A percentile compares a stretch with the other conserved stretches of the same genome.
Evolutionary conservation across 1,284 basidiomycete species (phyloP).

Genomic region (Cystobasidium slooffiae): DNA sequence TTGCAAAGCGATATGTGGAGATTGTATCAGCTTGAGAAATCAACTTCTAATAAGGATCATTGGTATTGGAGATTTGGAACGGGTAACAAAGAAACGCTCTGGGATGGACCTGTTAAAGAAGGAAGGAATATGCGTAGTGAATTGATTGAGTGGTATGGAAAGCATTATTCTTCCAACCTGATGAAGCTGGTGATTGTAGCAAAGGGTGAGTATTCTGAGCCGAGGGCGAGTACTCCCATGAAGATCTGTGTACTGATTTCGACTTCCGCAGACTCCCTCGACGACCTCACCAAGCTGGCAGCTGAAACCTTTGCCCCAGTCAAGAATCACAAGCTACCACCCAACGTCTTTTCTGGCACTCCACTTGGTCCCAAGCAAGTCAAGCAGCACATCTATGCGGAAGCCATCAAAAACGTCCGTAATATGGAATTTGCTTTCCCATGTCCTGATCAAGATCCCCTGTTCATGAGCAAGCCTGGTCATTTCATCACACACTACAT

Average conservation of each 20-base stretch:
- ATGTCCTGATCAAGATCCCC: slow-evolving; percentile 69
- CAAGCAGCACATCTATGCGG: slow-evolving; percentile 67
- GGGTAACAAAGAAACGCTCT: slow-evolving; percentile 84
- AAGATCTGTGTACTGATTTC: background rate
- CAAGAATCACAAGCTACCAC: slow-evolving; percentile 67
- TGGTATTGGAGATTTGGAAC: slow-evolving; percentile 93
- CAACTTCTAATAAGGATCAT: slow-evolving; percentile 77
- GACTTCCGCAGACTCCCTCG: slow-evolving; percentile 70
- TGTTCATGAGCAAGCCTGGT: slow-evolving; percentile 70
- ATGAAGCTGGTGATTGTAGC: slow-evolving; percentile 92
- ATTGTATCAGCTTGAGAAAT: slow-evolving; percentile 95
- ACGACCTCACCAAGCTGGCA: slow-evolving; percentile 73
- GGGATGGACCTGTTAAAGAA: slow-evolving; percentile 62
- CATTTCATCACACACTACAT: slow-evolving; percentile 83
- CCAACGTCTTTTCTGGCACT: slow-evolving; percentile 75
- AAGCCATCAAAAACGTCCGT: slow-evolving; percentile 90
- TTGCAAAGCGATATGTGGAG: slow-evolving; percentile 93
- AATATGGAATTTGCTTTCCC: slow-evolving; percentile 81
- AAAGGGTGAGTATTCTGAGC: slow-evolving; percentile 68
- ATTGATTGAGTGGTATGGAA: slow-evolving; percentile 92
- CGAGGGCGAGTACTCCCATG: background rate
- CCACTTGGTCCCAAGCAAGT: slow-evolving; percentile 60
- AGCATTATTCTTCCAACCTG: slow-evolving; percentile 89
- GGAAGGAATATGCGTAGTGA: slow-evolving; percentile 88
- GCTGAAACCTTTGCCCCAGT: slow-evolving; percentile 77